Evolutionary conservation across 331 rosid genomes (phyloP).

Genomic region (Acacia pycnantha): DNA sequence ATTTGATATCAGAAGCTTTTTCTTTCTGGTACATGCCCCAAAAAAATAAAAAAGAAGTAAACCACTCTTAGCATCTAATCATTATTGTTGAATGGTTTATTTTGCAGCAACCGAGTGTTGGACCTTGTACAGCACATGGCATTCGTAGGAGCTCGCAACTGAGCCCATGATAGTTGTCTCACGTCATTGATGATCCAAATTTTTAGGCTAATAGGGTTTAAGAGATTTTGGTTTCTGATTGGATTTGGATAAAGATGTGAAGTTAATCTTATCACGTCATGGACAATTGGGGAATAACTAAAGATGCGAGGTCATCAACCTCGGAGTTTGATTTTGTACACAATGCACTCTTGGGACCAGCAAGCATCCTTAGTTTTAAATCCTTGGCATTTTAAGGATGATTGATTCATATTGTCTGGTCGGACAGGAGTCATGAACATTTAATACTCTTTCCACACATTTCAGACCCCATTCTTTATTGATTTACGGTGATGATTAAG

Average conservation of each 20-base stretch:
- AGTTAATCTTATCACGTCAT: conserved; percentile 27
- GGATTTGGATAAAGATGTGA: conserved; percentile 36
- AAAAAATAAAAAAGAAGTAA: too few species aligned
- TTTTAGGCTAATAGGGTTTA: conserved; percentile 17
- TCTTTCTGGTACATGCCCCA: neutral
- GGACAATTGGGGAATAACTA: conserved; percentile 16
- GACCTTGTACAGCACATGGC: conserved; percentile 98
- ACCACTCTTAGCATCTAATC: neutral
- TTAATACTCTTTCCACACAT: neutral
- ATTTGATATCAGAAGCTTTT: neutral
- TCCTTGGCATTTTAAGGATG: neutral
- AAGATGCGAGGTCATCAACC: conserved; percentile 7
- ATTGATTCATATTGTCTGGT: neutral
- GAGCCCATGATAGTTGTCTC: conserved; percentile 4
- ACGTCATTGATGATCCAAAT: conserved; percentile 25
- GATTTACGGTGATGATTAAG: neutral
- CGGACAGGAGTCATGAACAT: neutral
- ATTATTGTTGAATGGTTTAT: neutral
- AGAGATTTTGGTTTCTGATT: conserved; percentile 36
- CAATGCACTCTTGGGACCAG: neutral
- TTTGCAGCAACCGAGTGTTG: conserved; percentile 85
- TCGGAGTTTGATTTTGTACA: conserved; percentile 18
- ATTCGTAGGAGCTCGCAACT: conserved; percentile 63
- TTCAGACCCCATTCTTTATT: neutral
- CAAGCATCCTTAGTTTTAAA: neutral